These are phyloP conservation scores for Globisporangium yorkense DNA, from an alignment of 352 stramenopile genomes.

Conservation along the genomic window DNA sequence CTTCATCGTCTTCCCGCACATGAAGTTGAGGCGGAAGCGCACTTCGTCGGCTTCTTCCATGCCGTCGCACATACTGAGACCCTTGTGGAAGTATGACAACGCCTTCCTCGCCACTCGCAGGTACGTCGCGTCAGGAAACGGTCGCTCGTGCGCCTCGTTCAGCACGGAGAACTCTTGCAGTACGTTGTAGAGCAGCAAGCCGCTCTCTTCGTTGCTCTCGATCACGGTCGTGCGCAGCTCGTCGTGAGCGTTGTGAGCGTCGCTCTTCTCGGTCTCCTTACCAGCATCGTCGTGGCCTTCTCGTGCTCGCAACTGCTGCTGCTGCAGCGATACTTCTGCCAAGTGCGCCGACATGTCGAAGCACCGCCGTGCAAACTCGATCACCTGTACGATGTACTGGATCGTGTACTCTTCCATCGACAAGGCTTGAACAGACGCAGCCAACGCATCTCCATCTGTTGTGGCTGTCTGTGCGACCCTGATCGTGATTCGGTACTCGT, in stretches of 20 bases:
- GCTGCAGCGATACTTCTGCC: constrained; percentile 14
- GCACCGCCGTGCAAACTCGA: constrained; percentile 60
- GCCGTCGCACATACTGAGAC: constrained; percentile 25
- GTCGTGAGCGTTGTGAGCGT: constrained; percentile 23
- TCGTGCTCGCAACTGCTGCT: background rate
- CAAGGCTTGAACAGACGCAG: constrained; percentile 2
- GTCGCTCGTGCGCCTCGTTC: constrained; percentile 21
- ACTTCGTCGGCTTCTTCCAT: constrained; percentile 37
- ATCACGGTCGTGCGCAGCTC: constrained; percentile 30
- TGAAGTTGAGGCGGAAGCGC: constrained; percentile 64
- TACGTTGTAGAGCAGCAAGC: constrained; percentile 64
- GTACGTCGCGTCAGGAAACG: constrained; percentile 26
- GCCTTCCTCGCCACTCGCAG: constrained; percentile 21
- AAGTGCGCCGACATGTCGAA: constrained; percentile 59
- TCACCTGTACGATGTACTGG: constrained; percentile 41
- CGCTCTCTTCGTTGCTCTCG: constrained; percentile 70
- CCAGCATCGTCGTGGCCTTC: background rate
- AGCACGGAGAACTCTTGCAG: constrained; percentile 57
- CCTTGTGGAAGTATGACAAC: constrained; percentile 34
- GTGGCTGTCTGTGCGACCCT: background rate
- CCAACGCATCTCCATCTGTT: background rate
- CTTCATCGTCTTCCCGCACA: constrained; percentile 70
- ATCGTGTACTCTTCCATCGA: constrained; percentile 41
- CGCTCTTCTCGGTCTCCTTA: constrained; percentile 10
- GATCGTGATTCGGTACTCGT: constrained; percentile 12